Conservation (phyloP, 257 asterid species). For the Solanum lycopersicoides region DNA sequence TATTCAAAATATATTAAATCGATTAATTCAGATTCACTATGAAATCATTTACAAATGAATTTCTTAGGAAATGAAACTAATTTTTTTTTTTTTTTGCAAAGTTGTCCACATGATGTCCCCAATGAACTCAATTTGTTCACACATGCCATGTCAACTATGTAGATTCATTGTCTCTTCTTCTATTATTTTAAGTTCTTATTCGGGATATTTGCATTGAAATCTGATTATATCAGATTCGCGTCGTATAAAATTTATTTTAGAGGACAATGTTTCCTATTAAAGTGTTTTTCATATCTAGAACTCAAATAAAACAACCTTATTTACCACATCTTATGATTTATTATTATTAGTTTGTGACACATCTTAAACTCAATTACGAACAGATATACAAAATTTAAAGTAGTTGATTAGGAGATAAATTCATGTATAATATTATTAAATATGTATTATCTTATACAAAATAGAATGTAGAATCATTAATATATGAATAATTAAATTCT, state of each 20-base stretch:
- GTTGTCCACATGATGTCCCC: conserved; percentile 4
- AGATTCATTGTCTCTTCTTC: background rate
- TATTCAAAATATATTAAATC: background rate
- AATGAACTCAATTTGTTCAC: background rate
- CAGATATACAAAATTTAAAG: background rate
- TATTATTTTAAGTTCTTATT: no score
- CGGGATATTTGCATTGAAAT: no score
- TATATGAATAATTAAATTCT: background rate
- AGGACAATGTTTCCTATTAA: rapidly evolving
- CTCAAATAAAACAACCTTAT: no score
- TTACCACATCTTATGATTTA: background rate
- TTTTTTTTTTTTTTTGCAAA: background rate
- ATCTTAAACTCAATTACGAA: no score
- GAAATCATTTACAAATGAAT: background rate
- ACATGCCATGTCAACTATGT: background rate
- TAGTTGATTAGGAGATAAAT: no score
- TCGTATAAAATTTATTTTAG: no score
- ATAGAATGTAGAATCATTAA: background rate
- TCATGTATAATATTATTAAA: no score
- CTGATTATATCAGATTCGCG: no score
- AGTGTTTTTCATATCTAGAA: no score
- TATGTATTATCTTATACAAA: no score
- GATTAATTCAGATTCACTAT: background rate
- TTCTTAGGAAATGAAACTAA: background rate
- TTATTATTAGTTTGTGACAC: background rate